Percentiles rank a stretch among this genome's conserved stretches.
phyloP scores from a whole-genome alignment of 805 yeast species.

The Yarrowia sp. region DNA sequence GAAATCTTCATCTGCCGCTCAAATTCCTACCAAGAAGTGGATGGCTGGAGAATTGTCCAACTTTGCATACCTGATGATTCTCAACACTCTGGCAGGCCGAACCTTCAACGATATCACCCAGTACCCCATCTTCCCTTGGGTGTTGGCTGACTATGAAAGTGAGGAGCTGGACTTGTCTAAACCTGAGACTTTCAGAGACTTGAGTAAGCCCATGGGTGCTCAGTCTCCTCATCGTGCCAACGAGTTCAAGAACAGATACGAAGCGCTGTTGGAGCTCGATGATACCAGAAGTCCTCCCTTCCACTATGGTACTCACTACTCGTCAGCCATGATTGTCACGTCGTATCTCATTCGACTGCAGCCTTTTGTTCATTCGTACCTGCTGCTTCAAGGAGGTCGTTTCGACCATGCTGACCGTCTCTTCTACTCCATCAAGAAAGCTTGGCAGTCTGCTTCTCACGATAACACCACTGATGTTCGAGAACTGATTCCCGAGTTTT shows the following conservation, averaged over 20 bases:
- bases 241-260: slow-evolving; percentile 68
- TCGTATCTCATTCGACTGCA: slow-evolving; percentile 72
- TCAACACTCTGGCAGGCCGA: slow-evolving; percentile 83
- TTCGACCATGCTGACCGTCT: slow-evolving; percentile 87
- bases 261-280: slow-evolving; percentile 61
- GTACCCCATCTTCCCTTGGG: slow-evolving; percentile 92
- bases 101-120: slow-evolving; percentile 87
- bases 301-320: slow-evolving; percentile 91
- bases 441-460: slow-evolving; percentile 76
- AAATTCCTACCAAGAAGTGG: slow-evolving; percentile 65
- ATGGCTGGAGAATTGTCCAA: slow-evolving; percentile 73
- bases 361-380: slow-evolving; percentile 78
- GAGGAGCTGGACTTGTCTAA: slow-evolving; percentile 62
- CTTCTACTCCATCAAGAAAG: slow-evolving; percentile 68
- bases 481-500: slow-evolving; percentile 84
- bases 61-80: slow-evolving; percentile 73
- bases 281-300: slow-evolving; percentile 69
- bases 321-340: slow-evolving; percentile 90
- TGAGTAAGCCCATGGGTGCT: slow-evolving; percentile 90
- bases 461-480: slow-evolving; percentile 87
- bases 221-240: slow-evolving; percentile 60
- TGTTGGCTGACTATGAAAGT: slow-evolving; percentile 76
- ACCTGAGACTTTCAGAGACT: slow-evolving; percentile 65
- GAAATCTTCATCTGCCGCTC: neutral
- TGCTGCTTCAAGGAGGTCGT: slow-evolving; percentile 78